Base-by-base conservation (phyloP, 2,329 filamentous ascomycete species). In the Ploettnerulaceae sp. region DNA sequence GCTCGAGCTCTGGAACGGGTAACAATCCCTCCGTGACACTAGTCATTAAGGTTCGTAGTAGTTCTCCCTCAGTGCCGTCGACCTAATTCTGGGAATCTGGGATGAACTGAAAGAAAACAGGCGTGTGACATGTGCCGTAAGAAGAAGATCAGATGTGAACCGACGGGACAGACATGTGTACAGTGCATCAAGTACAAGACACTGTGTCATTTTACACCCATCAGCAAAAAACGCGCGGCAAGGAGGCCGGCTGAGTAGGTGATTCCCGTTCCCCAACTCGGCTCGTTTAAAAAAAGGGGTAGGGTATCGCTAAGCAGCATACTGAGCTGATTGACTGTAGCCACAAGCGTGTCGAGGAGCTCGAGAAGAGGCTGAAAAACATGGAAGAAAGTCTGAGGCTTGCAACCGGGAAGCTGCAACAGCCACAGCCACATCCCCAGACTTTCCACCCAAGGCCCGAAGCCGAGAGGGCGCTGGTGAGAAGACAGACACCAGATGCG, bases 101-200 rank as follows among this genome's bases (percentile, higher is more conserved):
- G 15, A 15, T 36, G 20, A 15, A 37, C 42, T 50, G 31, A 52
- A 18, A 25, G 7, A 2, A 18, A 38, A 17, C 31, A 60, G 54
- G 57, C 57, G 1, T 62, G 61, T 45, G 61, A 64, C 42, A 51
- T 53, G 49, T 64, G 61, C 38, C 53, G 61, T 4, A 61, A 57
- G 48, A 63, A 64, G 41, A 64, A 64, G 52, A 63, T 60, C 22
- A 55, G 59, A 8, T 63, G 62, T 42, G 52, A 60, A 32, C 49
- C 57, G 7, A 58, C 52, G 6, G 33, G 26, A 9, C 45, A 57
- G 17, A 48, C 48, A n/a, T 64, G 62, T 47, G 33, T 45, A 18
- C 61, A 63, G 33, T 63, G 60, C 45, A 57, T 53, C 22, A 61
- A 58, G 42, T 51, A 45, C 38, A 48, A 49, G 11, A 57, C 55